Percentiles rank a stretch among this genome's conserved stretches.
Evolutionary conservation across 805 yeast genomes (phyloP).

Genomic region (Saccharomycopsis sp.): DNA sequence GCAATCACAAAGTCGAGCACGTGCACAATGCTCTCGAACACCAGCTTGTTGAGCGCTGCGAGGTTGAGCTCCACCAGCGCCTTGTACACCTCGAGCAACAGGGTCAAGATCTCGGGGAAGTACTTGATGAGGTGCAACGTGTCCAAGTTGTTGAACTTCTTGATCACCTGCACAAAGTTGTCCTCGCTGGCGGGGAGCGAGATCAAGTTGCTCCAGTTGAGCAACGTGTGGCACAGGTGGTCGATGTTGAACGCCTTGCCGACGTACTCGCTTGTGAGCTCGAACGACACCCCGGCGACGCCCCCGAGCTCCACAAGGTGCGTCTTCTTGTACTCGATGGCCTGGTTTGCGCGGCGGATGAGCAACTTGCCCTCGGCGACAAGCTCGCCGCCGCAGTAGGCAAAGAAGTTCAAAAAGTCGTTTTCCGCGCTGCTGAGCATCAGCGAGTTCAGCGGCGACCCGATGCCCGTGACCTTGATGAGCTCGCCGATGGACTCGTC

Average conservation of each 20-base stretch:
- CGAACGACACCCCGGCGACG: slow-evolving; percentile 38
- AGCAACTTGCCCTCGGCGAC: slow-evolving; percentile 52
- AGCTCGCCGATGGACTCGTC: slow-evolving; percentile 70
- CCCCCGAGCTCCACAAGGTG: slow-evolving; percentile 38
- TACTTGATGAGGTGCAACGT: slow-evolving; percentile 46
- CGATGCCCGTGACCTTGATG: slow-evolving; percentile 56
- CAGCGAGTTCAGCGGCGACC: slow-evolving; percentile 28
- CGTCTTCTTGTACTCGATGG: slow-evolving; percentile 43
- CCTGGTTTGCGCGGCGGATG: slow-evolving; percentile 40
- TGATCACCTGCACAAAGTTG: slow-evolving; percentile 42
- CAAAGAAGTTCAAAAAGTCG: slow-evolving; percentile 48
- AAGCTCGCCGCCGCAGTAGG: slow-evolving; percentile 57
- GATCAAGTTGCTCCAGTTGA: slow-evolving; percentile 43
- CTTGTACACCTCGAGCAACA: slow-evolving; percentile 33
- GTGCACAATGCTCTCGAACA: slow-evolving; percentile 53
- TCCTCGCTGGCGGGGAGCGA: slow-evolving; percentile 34
- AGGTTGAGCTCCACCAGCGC: slow-evolving; percentile 23
- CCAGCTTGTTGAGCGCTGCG: slow-evolving; percentile 28
- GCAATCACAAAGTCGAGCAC: slow-evolving; percentile 58
- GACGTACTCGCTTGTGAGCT: slow-evolving; percentile 55
- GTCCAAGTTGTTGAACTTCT: slow-evolving; percentile 47
- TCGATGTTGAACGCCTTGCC: slow-evolving; percentile 64
- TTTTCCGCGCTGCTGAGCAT: slow-evolving; percentile 33
- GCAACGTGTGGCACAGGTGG: slow-evolving; percentile 43
- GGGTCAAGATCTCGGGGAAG: slow-evolving; percentile 49